Evolutionary conservation across 106 monocot species (phyloP).

Genomic region (Posidonia australis): DNA sequence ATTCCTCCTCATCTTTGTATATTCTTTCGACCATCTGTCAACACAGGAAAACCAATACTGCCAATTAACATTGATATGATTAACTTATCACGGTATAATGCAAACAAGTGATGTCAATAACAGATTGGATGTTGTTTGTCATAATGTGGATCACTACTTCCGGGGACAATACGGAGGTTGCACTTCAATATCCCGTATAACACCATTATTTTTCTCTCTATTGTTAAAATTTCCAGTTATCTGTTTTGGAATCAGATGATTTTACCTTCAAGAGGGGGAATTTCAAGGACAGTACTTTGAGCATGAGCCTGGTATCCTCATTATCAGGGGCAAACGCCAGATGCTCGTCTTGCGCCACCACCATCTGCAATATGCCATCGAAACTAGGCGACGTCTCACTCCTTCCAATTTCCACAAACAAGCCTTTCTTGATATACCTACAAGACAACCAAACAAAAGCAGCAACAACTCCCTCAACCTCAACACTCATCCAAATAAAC

Average conservation of each 20-base stretch:
- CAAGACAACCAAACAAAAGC: background rate
- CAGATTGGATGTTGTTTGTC: background rate
- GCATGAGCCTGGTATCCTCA: constrained; percentile 41
- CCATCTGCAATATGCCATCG: constrained; percentile 32
- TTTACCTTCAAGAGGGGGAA: constrained; percentile 82
- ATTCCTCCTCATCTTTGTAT: constrained; percentile 53
- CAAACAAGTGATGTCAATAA: background rate
- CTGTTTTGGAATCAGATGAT: too few species aligned
- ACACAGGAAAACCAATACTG: background rate
- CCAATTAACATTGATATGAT: background rate
- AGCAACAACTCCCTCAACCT: too few species aligned
- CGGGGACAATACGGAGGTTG: background rate
- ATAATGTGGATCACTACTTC: background rate
- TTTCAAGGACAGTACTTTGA: constrained; percentile 38
- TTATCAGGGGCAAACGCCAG: constrained; percentile 66
- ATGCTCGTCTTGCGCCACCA: constrained; percentile 35
- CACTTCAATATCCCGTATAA: too few species aligned
- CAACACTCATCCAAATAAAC: background rate
- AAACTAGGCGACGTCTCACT: constrained; percentile 68
- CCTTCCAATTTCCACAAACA: constrained; percentile 78
- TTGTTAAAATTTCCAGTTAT: too few species aligned
- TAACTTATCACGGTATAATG: too few species aligned
- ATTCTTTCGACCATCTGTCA: constrained; percentile 51
- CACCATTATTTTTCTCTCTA: too few species aligned
- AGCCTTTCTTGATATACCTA: constrained; percentile 62